Evolutionary conservation across 192 early-diverging fungal genomes (phyloP), one percentile per base, ranked within the genome.

Genomic region (Coemansia sp.): DNA sequence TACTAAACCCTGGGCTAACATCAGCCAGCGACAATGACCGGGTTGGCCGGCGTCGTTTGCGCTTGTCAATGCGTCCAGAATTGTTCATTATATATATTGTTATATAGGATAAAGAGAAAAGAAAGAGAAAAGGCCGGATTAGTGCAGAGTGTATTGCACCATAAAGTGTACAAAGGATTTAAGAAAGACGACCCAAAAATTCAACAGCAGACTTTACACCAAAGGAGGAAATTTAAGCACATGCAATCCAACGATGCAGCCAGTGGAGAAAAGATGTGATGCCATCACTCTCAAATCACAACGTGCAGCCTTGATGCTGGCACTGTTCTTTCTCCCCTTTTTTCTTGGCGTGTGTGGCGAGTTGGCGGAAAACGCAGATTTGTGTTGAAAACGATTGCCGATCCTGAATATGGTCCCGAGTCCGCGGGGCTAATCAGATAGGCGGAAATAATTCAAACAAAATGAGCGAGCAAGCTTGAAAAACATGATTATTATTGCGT

Each of bases 41-140:
- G 8, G 62, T 70, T 38, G 76, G 76, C 5, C 55, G 58, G 6
- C 67, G 66, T 24, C 56, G 63, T 67, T 79, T 79, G 60, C 76
- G 70, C 64, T 79, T 79, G 63, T 65, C 64, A 24, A 79, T 39
- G 10, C 76, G 54, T 7, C 67, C 73, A 49, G n/a, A 17, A n/a
- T 15, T 17, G 15, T 15, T 15, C 47, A 49, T 49, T 49, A 21
- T 21, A 21, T 21, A 19, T 15, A 19, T 17, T 17, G 47, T 49
- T 19, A 49, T 35, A 35, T 35, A 8, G 8, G 32, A 9, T 6
- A 35, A 35, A 35, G 32, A 9, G 32, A 35, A 9, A 2, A 49
- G 47, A 19, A 19, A 49, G 1, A 10, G 14, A 49, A 19, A 19
- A 49, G 2, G 15, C 47, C 2, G 47, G 19, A 7, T 49, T 49